Evolutionary conservation across 2,329 filamentous ascomycete genomes (phyloP).

Genomic region (Aspergillus luchuensis): DNA sequence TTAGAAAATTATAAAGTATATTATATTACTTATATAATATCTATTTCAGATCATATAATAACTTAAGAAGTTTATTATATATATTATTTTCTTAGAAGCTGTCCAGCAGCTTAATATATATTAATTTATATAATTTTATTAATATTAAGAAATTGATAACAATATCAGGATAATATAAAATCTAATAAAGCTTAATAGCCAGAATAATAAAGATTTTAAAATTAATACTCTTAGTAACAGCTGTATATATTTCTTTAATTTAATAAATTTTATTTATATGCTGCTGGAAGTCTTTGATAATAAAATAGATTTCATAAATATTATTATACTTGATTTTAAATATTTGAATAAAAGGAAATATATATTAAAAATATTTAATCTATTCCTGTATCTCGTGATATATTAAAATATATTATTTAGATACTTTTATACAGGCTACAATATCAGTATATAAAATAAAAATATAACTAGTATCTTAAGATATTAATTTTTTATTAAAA

Average conservation of each 20-base stretch:
- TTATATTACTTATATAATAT: not conserved
- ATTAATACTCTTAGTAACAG: no score
- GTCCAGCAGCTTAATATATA: not conserved
- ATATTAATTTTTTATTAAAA: no score
- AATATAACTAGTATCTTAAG: not conserved
- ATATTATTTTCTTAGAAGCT: not conserved
- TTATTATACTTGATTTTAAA: not conserved
- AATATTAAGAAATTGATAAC: not conserved
- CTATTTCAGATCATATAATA: not conserved
- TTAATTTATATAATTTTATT: not conserved
- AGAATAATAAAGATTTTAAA: no score
- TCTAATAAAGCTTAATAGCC: not conserved
- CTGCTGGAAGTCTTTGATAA: no score
- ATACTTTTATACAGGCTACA: no score
- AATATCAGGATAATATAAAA: not conserved
- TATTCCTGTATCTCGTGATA: no score
- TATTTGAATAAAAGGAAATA: no score
- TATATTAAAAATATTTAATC: no score
- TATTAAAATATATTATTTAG: no score
- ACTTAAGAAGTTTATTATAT: not conserved
- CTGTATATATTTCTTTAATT: no score
- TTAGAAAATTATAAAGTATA: not conserved
- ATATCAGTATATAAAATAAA: no score
- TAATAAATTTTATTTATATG: no score
- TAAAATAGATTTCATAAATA: not conserved